These are phyloP conservation scores for Inonotus obliquus DNA, from an alignment of 1,284 basidiomycete genomes.

Conservation along the genomic window DNA sequence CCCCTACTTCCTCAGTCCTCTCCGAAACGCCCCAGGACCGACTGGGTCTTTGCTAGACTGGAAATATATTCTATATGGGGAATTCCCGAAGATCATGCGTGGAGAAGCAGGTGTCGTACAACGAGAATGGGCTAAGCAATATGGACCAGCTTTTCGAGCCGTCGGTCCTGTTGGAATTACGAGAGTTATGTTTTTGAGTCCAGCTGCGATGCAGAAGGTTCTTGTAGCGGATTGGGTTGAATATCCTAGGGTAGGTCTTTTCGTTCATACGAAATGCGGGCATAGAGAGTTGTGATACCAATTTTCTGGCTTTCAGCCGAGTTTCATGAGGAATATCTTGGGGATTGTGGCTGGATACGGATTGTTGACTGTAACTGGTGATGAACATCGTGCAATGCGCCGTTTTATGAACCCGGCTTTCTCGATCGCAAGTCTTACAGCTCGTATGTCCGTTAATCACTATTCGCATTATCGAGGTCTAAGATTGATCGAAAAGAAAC, in stretches of 20 bases:
- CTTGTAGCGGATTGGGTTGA: conserved; percentile 41
- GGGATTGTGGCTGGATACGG: conserved; percentile 42
- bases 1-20: conserved; percentile 38
- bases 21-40: conserved; percentile 41
- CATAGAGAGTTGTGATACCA: background rate
- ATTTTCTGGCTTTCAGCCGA: conserved; percentile 29
- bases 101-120: conserved; percentile 42
- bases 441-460: conserved; percentile 34
- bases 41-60: conserved; percentile 24
- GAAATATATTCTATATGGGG: conserved; percentile 34
- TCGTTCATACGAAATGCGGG: background rate
- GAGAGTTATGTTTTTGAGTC: conserved; percentile 38
- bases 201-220: conserved; percentile 40
- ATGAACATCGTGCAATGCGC: conserved; percentile 44
- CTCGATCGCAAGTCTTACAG: conserved; percentile 39
- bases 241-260: conserved; percentile 37
- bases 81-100: conserved; percentile 31
- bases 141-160: conserved; percentile 39
- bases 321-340: conserved; percentile 37
- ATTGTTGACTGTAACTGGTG: conserved; percentile 42
- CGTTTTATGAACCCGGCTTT: conserved; percentile 48
- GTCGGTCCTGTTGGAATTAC: conserved; percentile 45
- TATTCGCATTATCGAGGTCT: background rate
- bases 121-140: conserved; percentile 40
- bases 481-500: conserved; percentile 31